phyloP scores from a whole-genome alignment of 2,329 filamentous ascomycete genomes.

The Drechslerella dactyloides region DNA sequence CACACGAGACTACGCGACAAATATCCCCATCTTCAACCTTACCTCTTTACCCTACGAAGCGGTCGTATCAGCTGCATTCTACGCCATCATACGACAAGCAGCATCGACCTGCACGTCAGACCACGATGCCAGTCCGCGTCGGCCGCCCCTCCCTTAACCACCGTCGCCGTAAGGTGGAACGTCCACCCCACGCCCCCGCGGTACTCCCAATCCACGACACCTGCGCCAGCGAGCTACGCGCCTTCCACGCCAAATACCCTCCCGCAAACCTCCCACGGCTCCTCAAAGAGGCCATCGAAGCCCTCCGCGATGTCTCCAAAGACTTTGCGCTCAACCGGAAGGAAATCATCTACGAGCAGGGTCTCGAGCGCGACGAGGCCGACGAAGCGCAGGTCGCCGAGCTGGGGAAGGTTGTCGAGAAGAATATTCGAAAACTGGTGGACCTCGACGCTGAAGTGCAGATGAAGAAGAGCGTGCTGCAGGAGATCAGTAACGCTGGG shows the following conservation, averaged over 20 bases:
- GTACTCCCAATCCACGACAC: slow-evolving; percentile 35
- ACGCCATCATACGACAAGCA: no score
- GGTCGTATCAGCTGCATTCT: no score
- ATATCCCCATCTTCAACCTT: no score
- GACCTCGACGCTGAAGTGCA: slow-evolving; percentile 36
- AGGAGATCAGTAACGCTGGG: slow-evolving; percentile 25
- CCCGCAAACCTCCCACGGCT: slow-evolving; percentile 15
- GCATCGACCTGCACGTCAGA: background rate
- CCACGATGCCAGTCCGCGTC: background rate
- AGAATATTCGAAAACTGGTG: slow-evolving; percentile 33
- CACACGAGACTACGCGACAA: no score
- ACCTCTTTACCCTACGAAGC: no score
- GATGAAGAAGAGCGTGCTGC: slow-evolving; percentile 27
- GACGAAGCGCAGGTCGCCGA: slow-evolving; percentile 31
- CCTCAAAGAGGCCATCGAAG: slow-evolving; percentile 35
- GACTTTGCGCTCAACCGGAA: slow-evolving; percentile 35
- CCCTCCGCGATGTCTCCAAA: slow-evolving; percentile 26
- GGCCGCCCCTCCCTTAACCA: slow-evolving; percentile 11
- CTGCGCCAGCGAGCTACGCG: slow-evolving; percentile 28
- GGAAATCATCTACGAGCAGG: slow-evolving; percentile 18
- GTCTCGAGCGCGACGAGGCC: slow-evolving; percentile 23
- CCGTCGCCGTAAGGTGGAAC: slow-evolving; percentile 16
- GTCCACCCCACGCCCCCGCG: slow-evolving; percentile 21
- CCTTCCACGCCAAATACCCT: slow-evolving; percentile 42
- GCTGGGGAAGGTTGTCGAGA: slow-evolving; percentile 39